Evolutionary conservation across 2,329 filamentous ascomycete genomes (phyloP), one percentile per base, ranked within the genome.

Genomic region (Knufia fluminis): DNA sequence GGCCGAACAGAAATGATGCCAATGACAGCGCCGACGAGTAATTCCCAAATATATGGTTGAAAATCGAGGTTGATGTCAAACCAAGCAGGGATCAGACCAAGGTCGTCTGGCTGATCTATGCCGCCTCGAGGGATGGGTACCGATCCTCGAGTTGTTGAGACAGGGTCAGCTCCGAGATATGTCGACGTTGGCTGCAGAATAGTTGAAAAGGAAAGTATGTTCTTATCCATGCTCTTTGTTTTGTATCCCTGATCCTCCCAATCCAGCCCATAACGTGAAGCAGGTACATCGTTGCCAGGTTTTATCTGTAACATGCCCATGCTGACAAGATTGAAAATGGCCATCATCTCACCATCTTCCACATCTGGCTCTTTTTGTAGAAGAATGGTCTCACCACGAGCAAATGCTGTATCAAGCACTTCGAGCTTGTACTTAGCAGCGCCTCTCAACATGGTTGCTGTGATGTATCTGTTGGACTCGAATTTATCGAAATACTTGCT

Each of bases 181-280:
- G 50, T 54, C 0, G 3, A 58, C 40, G 20, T 61, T 1, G 69
- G 66, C 7, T 53, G 53, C 12, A 73, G 54, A 16, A 72, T 64
- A 12, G 74, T 56, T 1, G 62, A 54, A 51, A 74, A 75, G 10
- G 63, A 63, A 14, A 75, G 59, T 16, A 64, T 62, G 4, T 55
- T 56, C 52, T 69, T 72, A 52, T 75, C 68, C 58, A 75, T 69
- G 32, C 66, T 60, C 12, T 70, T 61, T 1, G 71, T 73, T 38
- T 70, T 60, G 47, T 76, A 76, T 9, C 67, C 67, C 7, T 67
- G 65, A 7, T 72, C 68, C 8, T 67, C 69, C 36, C 52, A 54
- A 20, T 57, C 56, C 3, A 74, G 61, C 8, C 73, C 72, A 52
- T 68, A 74, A 52, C 68, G 68, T 40, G 69, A 64, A 14, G 62